Evolutionary conservation across 192 early-diverging fungal genomes (phyloP).

Genomic region (Obelidium mucronatum): DNA sequence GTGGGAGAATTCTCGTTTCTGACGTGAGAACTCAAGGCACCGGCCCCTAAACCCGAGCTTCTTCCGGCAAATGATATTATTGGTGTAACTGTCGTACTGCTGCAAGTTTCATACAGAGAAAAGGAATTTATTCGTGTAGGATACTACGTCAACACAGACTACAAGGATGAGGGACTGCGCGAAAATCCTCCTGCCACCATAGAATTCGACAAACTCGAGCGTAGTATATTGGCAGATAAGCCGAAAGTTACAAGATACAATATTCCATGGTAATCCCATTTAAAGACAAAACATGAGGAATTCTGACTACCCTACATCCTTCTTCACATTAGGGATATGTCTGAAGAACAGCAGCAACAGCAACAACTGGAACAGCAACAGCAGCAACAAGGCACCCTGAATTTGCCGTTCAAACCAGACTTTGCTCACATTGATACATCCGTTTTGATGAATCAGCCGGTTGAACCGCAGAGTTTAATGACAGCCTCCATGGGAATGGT

Average conservation of each 20-base stretch:
- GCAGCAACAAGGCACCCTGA: slow-evolving; percentile 2
- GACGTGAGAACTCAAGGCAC: slow-evolving; percentile 65
- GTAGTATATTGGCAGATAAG: slow-evolving; percentile 92
- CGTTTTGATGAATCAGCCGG: slow-evolving; percentile 26
- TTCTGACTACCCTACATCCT: no score
- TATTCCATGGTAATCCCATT: slow-evolving; percentile 56
- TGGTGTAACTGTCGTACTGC: slow-evolving; percentile 89
- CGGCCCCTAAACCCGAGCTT: slow-evolving; percentile 66
- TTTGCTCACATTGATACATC: slow-evolving; percentile 31
- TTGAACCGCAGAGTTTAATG: not conserved
- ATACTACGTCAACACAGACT: slow-evolving; percentile 98
- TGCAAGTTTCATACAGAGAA: slow-evolving; percentile 88
- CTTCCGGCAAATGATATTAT: slow-evolving; percentile 84
- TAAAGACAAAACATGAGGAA: not conserved
- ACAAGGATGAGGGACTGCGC: slow-evolving; percentile 80
- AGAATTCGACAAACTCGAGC: slow-evolving; percentile 76
- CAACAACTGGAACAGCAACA: not conserved
- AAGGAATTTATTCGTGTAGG: slow-evolving; percentile 97
- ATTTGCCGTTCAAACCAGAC: slow-evolving; percentile 29
- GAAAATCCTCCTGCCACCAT: slow-evolving; percentile 79
- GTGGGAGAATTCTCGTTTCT: not conserved
- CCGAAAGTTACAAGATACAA: slow-evolving; percentile 89
- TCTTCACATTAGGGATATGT: slow-evolving; percentile 13
- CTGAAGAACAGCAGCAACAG: slow-evolving; percentile 3
- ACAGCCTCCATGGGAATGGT: no score